Conservation (phyloP, 768 basidiomycete genomes). For the Russula lepida region DNA sequence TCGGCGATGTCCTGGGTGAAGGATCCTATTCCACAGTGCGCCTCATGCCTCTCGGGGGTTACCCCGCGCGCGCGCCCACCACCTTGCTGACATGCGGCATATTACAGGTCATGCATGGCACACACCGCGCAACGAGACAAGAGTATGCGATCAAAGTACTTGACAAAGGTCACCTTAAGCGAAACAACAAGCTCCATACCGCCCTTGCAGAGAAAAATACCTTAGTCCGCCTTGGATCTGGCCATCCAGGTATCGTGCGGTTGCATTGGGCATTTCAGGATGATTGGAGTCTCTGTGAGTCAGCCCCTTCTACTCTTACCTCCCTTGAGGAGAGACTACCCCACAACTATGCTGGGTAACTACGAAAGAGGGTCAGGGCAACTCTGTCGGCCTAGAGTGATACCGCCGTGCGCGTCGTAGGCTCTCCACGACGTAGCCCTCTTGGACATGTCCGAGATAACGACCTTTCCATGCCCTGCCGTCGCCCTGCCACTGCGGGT, state of each 20-base stretch:
- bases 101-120: constrained; percentile 49
- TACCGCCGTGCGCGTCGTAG: background rate
- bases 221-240: constrained; percentile 51
- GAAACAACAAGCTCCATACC: constrained; percentile 68
- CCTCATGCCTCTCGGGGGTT: constrained; percentile 12
- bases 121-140: constrained; percentile 46
- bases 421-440: background rate
- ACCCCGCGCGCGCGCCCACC: background rate
- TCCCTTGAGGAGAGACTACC: background rate
- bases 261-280: constrained; percentile 85
- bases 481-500: background rate
- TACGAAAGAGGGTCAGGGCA: background rate
- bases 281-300: constrained; percentile 73
- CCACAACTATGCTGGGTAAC: background rate
- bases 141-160: constrained; percentile 73
- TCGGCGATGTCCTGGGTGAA: constrained; percentile 67
- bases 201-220: constrained; percentile 78
- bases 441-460: background rate
- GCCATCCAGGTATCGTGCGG: constrained; percentile 76
- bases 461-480: background rate
- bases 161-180: constrained; percentile 74
- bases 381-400: background rate
- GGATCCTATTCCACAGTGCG: constrained; percentile 77
- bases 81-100: constrained; percentile 10
- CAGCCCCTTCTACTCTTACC: background rate